Evolutionary conservation across 2,329 filamentous ascomycete species (phyloP), one percentile per base, ranked within the genome.

Genomic region (Xylariaceae sp.): DNA sequence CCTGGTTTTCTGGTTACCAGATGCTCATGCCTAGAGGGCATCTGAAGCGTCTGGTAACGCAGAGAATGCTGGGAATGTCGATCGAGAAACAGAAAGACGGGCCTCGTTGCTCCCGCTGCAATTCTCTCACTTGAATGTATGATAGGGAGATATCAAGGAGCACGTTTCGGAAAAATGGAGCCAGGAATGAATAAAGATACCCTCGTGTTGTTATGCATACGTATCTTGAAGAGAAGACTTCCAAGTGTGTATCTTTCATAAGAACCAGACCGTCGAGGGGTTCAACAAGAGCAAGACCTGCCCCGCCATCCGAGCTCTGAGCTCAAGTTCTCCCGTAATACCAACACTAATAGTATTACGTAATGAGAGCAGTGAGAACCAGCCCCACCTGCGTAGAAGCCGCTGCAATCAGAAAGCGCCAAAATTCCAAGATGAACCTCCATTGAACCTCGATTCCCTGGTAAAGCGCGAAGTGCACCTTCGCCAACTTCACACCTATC

Each of bases 1-100:
- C 56, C 78, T 91, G 61, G 75, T 90, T 17, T 90, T 92, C 67
- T 92, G 89, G 88, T 73, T 90, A 42, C 89, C 89, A 1, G 88
- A 91, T 71, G 82, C 85, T 49, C 79, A 83, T 67, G 75, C 76
- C 6, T 84, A 73, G 63, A 13, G 62, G 30, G 51, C 34, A 34
- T 4, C 34, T 4, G 37, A 9, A 6, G 17, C 13, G 10, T 37
- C 54, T 57, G 34, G 34, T n/a, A 34, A 61, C 61, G 42, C 37
- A 9, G 8, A 6, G 23, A 30, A 30, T 30, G 23, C 23, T 30
- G 23, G 23, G 23, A 30, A 30, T 30, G 23, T 30, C 5, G 23
- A 30, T 5, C 23, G 23, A 30, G 23, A 30, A 42, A 8, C 37
- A 42, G 11, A 51, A 35, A 18, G 3, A 57, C 48, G 54, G n/a